Conservation (phyloP, 768 basidiomycete species). For the Rhizopogon vinicolor region DNA sequence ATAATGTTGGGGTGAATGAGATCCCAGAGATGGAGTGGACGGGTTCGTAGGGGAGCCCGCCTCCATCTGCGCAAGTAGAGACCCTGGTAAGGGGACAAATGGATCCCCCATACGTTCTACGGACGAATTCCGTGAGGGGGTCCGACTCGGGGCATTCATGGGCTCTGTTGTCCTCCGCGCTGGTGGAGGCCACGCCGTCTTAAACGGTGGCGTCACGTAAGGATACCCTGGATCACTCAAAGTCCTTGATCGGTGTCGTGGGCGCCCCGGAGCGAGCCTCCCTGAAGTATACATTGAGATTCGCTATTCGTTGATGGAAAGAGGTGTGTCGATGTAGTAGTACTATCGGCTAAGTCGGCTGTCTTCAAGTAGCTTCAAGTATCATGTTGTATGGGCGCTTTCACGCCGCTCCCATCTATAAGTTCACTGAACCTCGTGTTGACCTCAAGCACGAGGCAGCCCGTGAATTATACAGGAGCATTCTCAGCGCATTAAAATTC, state of each 20-base stretch:
- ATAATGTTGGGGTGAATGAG: constrained; percentile 12
- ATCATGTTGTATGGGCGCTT: not conserved
- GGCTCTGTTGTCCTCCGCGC: constrained; percentile 18
- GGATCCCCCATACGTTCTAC: constrained; percentile 13
- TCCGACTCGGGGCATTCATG: constrained; percentile 1
- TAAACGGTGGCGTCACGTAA: constrained; percentile 18
- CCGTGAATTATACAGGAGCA: no score
- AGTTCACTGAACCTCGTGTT: no score
- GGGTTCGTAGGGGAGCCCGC: constrained; percentile 5
- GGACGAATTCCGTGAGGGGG: constrained; percentile 19
- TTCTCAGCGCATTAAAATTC: no score
- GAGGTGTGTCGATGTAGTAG: not conserved
- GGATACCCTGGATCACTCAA: constrained; percentile 21
- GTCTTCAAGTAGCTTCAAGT: not conserved
- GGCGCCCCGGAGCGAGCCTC: constrained; percentile 7
- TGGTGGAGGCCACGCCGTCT: constrained; percentile 19
- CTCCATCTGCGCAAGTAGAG: constrained; percentile 6
- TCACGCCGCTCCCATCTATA: not conserved
- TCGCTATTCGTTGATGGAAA: not conserved
- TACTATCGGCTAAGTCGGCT: not conserved
- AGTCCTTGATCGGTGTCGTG: constrained; percentile 11
- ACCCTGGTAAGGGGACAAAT: constrained; percentile 7
- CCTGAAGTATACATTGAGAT: constrained; percentile 12
- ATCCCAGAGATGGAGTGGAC: constrained; percentile 13
- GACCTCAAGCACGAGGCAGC: no score